Conservation (phyloP, 345 rosid species). For the Eucalyptus caleyi region DNA sequence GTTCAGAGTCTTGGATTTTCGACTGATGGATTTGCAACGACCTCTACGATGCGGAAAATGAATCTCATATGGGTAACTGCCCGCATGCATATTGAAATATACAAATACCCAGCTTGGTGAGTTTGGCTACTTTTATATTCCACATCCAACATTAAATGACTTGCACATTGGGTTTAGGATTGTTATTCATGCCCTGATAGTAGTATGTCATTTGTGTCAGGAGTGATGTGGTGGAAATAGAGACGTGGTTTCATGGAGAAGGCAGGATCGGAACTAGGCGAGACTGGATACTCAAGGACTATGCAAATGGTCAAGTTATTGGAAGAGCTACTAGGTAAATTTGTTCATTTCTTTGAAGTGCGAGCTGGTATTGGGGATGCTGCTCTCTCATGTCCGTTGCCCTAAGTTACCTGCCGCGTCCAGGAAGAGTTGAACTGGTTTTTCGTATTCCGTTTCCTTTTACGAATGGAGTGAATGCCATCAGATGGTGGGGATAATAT, state of each 20-base stretch:
- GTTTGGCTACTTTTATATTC: not conserved
- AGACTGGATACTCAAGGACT: constrained; percentile 76
- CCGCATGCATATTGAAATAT: constrained; percentile 93
- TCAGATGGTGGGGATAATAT: not conserved
- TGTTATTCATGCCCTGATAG: not conserved
- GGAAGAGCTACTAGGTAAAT: constrained; percentile 90
- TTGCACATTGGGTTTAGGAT: not conserved
- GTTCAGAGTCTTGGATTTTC: constrained; percentile 88
- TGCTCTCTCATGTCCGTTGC: not conserved
- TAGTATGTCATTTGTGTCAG: constrained; percentile 11
- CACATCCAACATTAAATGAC: not conserved
- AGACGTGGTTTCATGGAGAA: constrained; percentile 95
- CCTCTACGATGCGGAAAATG: constrained; percentile 76
- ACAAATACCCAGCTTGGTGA: constrained; percentile 91
- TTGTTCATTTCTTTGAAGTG: not conserved
- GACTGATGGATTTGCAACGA: constrained; percentile 88
- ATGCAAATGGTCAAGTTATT: constrained; percentile 56
- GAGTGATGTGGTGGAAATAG: constrained; percentile 95
- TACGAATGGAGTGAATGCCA: not conserved
- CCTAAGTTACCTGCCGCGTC: not conserved
- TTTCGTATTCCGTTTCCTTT: not conserved
- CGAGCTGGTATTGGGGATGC: not conserved
- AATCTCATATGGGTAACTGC: constrained; percentile 99
- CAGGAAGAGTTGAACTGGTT: not conserved
- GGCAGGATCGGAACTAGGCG: constrained; percentile 96